Percentiles rank a stretch among this genome's conserved stretches.
Evolutionary conservation across 2,329 filamentous ascomycete genomes (phyloP).

Genomic region (Emydomyces testavorans): DNA sequence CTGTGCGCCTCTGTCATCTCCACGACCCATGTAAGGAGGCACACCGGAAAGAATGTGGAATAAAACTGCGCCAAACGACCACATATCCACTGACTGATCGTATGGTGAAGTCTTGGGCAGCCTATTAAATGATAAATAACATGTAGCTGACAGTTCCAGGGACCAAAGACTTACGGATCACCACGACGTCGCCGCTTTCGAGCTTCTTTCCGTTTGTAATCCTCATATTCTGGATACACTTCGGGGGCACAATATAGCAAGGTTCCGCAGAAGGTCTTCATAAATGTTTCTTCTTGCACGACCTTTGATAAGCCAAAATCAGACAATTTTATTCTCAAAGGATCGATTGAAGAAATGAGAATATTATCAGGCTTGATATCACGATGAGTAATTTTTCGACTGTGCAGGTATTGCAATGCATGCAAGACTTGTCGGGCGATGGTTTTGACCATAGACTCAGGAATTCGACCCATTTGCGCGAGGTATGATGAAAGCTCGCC

Average conservation of each 20-base stretch:
- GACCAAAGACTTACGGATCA: slow-evolving; percentile 32
- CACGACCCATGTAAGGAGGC: slow-evolving; percentile 70
- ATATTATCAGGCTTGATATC: slow-evolving; percentile 99
- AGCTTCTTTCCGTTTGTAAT: slow-evolving; percentile 50
- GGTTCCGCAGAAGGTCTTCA: slow-evolving; percentile 94
- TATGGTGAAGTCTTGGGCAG: slow-evolving; percentile 52
- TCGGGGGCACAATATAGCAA: slow-evolving; percentile 93
- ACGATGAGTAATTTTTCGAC: slow-evolving; percentile 84
- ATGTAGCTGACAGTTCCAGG: background rate
- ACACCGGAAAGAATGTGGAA: slow-evolving; percentile 71
- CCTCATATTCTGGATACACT: slow-evolving; percentile 74
- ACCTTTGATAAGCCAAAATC: slow-evolving; percentile 97
- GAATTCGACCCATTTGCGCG: slow-evolving; percentile 47
- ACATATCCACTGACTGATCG: slow-evolving; percentile 85
- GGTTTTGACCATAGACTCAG: slow-evolving; percentile 55
- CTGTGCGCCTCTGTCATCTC: slow-evolving; percentile 63
- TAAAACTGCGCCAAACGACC: slow-evolving; percentile 87
- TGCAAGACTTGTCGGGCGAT: slow-evolving; percentile 61
- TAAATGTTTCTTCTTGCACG: slow-evolving; percentile 78
- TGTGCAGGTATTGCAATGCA: slow-evolving; percentile 76
- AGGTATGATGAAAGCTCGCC: slow-evolving; percentile 76
- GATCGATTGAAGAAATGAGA: slow-evolving; percentile 60
- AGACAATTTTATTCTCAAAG: slow-evolving; percentile 77
- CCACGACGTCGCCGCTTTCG: slow-evolving; percentile 50
- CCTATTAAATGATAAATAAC: slow-evolving; percentile 27